These are phyloP conservation scores for Penicillium sp. DNA, from an alignment of 2,329 filamentous ascomycete species.

Conservation along the genomic window DNA sequence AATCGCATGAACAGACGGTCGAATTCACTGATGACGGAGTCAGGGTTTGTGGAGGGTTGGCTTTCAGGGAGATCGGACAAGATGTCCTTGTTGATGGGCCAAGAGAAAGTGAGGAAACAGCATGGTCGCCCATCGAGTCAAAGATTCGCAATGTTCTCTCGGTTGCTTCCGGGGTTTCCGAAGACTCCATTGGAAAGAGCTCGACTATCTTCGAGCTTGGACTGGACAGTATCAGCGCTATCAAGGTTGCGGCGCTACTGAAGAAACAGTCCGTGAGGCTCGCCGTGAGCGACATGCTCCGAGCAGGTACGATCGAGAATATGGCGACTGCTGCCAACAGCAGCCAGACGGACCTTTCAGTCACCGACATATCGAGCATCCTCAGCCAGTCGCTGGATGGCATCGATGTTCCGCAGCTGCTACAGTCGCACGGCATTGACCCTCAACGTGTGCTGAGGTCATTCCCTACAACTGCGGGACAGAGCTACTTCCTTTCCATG, in stretches of 20 bases:
- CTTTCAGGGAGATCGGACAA: slow-evolving; percentile 15
- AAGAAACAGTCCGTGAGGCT: slow-evolving; percentile 62
- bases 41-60: slow-evolving; percentile 64
- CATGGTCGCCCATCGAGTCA: slow-evolving; percentile 36
- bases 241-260: slow-evolving; percentile 75
- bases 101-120: neutral
- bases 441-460: slow-evolving; percentile 54
- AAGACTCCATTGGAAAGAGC: slow-evolving; percentile 58
- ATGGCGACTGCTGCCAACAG: slow-evolving; percentile 54
- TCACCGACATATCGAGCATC: slow-evolving; percentile 18
- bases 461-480: slow-evolving; percentile 73
- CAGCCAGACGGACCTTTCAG: slow-evolving; percentile 13
- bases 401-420: slow-evolving; percentile 43
- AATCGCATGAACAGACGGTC: slow-evolving; percentile 55
- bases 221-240: slow-evolving; percentile 87
- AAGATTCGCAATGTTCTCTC: slow-evolving; percentile 52
- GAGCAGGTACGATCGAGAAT: slow-evolving; percentile 62
- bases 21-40: slow-evolving; percentile 54
- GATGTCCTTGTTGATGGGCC: slow-evolving; percentile 1
- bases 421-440: slow-evolving; percentile 46
- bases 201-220: slow-evolving; percentile 80
- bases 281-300: slow-evolving; percentile 70
- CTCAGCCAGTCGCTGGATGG: slow-evolving; percentile 35
- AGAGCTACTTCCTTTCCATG: slow-evolving; percentile 75
- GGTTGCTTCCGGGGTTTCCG: slow-evolving; percentile 61